These are phyloP conservation scores for Salvia splendens DNA, from an alignment of 257 asterid species.

Conservation along the genomic window DNA sequence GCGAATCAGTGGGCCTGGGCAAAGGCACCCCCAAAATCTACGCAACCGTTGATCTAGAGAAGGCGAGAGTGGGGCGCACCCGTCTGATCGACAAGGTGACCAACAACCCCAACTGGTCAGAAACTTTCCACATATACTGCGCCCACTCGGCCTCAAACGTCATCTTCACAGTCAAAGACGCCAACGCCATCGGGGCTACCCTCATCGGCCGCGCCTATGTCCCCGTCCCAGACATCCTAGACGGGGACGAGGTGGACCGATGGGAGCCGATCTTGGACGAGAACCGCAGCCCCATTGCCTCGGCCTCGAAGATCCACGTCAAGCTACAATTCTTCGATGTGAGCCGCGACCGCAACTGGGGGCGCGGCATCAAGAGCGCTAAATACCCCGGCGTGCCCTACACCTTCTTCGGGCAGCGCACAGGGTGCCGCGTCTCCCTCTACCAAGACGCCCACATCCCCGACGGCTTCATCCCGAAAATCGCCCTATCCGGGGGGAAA, in stretches of 20 bases:
- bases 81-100: slow-evolving; percentile 62
- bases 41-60: slow-evolving; percentile 73
- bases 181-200: slow-evolving; percentile 72
- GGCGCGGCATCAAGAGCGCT: slow-evolving; percentile 56
- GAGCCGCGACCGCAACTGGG: slow-evolving; percentile 67
- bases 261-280: slow-evolving; percentile 72
- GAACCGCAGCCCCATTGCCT: slow-evolving; percentile 50
- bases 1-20: slow-evolving; percentile 69
- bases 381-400: slow-evolving; percentile 87
- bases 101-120: slow-evolving; percentile 61
- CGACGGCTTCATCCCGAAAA: slow-evolving; percentile 65
- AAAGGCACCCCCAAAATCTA: slow-evolving; percentile 61
- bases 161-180: slow-evolving; percentile 69
- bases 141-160: slow-evolving; percentile 69
- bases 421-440: slow-evolving; percentile 71
- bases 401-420: slow-evolving; percentile 71
- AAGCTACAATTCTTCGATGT: slow-evolving; percentile 64
- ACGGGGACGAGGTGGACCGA: slow-evolving; percentile 69
- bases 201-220: slow-evolving; percentile 77
- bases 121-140: slow-evolving; percentile 77
- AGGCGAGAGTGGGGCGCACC: slow-evolving; percentile 76
- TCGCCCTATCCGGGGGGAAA: slow-evolving; percentile 65
- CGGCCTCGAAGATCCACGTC: slow-evolving; percentile 70
- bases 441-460: slow-evolving; percentile 83
- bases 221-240: slow-evolving; percentile 58